Evolutionary conservation across 352 stramenopile species (phyloP).

Genomic region (Plasmopara halstedii): DNA sequence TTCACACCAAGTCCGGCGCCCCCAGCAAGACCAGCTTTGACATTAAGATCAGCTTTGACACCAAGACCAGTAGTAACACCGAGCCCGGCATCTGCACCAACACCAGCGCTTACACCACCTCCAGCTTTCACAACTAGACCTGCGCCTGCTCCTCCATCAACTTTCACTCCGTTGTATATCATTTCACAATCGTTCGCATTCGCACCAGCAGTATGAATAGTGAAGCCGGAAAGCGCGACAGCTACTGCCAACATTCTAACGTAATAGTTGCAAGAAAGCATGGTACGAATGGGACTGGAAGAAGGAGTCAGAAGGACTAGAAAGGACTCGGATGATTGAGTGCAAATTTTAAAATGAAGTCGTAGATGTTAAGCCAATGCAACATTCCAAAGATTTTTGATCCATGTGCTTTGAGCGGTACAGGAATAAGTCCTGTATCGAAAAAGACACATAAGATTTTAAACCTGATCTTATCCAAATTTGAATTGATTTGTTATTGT

Average conservation of each 20-base stretch:
- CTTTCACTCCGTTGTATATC: background rate
- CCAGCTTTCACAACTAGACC: background rate
- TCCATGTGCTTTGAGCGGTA: background rate
- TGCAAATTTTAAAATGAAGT: background rate
- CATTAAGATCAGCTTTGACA: no score
- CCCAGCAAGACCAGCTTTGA: no score
- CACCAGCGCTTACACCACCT: background rate
- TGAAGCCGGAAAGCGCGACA: background rate
- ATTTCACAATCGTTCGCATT: background rate
- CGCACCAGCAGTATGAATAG: background rate
- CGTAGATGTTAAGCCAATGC: background rate
- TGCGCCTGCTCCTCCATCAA: background rate
- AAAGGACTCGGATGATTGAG: background rate
- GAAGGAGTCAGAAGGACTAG: no score
- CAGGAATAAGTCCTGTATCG: background rate
- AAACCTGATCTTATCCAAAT: no score
- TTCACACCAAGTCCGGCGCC: no score
- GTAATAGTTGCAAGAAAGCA: background rate
- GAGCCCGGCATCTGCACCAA: background rate
- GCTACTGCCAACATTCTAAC: background rate
- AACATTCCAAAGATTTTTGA: background rate
- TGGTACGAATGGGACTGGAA: no score
- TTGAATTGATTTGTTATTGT: no score
- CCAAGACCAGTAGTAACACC: no score
- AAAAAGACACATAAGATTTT: background rate